Base-by-base conservation (phyloP, 2,329 filamentous ascomycete species). In the Pyricularia sp. region DNA sequence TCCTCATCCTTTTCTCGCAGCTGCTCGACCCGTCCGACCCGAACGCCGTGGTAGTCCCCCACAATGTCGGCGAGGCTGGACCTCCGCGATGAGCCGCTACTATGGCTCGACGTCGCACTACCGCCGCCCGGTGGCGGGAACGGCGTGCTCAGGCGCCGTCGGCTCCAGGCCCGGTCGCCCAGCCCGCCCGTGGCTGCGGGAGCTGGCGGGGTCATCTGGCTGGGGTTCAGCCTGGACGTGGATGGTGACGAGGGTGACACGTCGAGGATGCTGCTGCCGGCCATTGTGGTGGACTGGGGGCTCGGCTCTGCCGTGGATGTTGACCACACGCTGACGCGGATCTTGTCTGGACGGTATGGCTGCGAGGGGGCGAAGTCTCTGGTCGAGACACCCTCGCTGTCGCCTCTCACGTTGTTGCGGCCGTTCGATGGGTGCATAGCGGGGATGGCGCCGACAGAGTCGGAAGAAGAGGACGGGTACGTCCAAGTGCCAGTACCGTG, bases 261-360 rank as follows among this genome's bases (percentile, higher is more conserved):
- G 63, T 65, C 17, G 31, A 65, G 63, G 63, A 65, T 33, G 63
- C 63, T 23, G 63, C 25, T 65, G 64, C 64, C n/a, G 30, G 23
- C 23, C 9, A n/a, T 26, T 33, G 64, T 25, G 17, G 33, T n/a
- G 30, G 64, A 33, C 9, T 42, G n/a, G 11, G 33, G 31, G 31
- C 36, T 33, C 31, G 31, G 30, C 64, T 61, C 58, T 61, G 58
- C 58, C 12, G 58, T 61, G 23, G 58, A 50, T 2, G 42, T 17
- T 6, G 64, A 65, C 64, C 64, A 65, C 30, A 30, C 30, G 20
- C 64, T 65, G 3, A 65, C 64, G 11, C 26, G 26, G 63, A n/a
- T 20, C 1, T 50, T 20, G 17, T 50, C 42, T 50, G 42, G 42
- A n/a, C 42, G 42, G 17, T 50, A n/a, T 2, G 42, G 17, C 17